A percentile compares a stretch with the other conserved stretches of the same genome.
phyloP scores from a whole-genome alignment of 2,329 filamentous ascomycete genomes.

The Penicillium sp. region DNA sequence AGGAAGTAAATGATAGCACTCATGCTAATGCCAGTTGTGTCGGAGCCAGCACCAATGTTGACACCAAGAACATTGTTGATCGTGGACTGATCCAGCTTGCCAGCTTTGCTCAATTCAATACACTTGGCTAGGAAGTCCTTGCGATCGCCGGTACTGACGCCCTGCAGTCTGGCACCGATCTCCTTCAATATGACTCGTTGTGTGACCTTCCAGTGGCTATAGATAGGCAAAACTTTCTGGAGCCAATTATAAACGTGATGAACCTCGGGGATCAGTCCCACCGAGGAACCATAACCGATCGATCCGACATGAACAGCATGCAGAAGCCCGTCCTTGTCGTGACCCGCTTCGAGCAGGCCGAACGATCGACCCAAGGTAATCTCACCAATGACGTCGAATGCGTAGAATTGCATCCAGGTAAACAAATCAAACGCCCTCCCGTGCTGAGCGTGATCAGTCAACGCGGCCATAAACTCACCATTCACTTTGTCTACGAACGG shows the following conservation, averaged over 20 bases:
- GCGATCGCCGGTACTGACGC: not conserved
- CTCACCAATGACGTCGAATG: constrained; percentile 36
- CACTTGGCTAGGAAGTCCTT: not conserved
- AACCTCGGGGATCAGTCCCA: not conserved
- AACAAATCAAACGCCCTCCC: constrained; percentile 18
- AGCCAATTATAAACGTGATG: not conserved
- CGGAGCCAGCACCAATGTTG: constrained; percentile 22
- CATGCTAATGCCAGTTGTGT: constrained; percentile 27
- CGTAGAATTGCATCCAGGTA: constrained; percentile 30
- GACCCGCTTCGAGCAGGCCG: constrained; percentile 13
- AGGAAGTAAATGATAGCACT: constrained; percentile 25
- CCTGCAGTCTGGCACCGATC: not conserved
- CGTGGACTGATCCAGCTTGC: not conserved
- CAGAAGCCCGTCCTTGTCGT: constrained; percentile 50
- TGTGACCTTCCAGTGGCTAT: not conserved
- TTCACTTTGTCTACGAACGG: constrained; percentile 14
- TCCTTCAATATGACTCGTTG: not conserved
- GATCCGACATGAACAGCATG: constrained; percentile 3
- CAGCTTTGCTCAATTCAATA: not conserved
- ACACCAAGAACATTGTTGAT: not conserved
- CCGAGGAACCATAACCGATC: not conserved
- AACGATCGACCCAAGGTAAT: constrained; percentile 39
- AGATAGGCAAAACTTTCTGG: not conserved
- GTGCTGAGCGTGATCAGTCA: constrained; percentile 7
- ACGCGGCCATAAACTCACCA: constrained; percentile 1